Base-by-base conservation (phyloP, 768 basidiomycete genomes). In the Phanerochaete carnosa region DNA sequence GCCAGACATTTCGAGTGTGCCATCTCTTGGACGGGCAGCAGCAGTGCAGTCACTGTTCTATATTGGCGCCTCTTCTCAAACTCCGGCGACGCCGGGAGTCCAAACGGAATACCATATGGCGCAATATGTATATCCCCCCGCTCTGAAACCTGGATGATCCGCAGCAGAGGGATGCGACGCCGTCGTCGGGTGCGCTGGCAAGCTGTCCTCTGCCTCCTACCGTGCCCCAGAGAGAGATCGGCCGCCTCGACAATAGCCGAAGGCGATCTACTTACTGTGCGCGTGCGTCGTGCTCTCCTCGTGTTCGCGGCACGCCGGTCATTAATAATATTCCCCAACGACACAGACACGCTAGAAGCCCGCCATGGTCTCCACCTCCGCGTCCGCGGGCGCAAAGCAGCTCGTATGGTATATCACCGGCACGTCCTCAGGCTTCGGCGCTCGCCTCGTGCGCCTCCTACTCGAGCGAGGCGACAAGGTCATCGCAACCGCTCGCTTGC, bases 391-490 rank as follows among this genome's bases (percentile, higher is more conserved):
- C 49, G 2, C 26, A n/a, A 58, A 57, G 23, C 19, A 62, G 45
- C 57, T 58, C 25, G 74, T 75, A 26, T 75, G 74, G 74, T 66
- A 75, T 52, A 73, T 75, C 47, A 74, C 74, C 25, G 74, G 74
- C 71, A 59, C 23, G 67, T 83, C 86, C 19, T 82, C 83, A 32
- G 86, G 86, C 15, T 81, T 88, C 61, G 87, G 87, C 13, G 77
- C 74, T 47, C 80, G 81, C 5, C 74, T 88, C 19, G 78, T 82
- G 12, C 66, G 60, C n/a, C 65, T 77, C 22, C 79, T 75, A 1
- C 76, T 85, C 25, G 72, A 73, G 35, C 77, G 85, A 6, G 86
- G 86, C 6, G 87, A 89, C 69, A 77, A 76, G 26, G 87, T 88
- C 39, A 81, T 88, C 53, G 86, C 86, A 1, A 85, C 84, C 3